Base-by-base conservation (phyloP, 1,284 basidiomycete species). In the Quambalaria eucalypti region DNA sequence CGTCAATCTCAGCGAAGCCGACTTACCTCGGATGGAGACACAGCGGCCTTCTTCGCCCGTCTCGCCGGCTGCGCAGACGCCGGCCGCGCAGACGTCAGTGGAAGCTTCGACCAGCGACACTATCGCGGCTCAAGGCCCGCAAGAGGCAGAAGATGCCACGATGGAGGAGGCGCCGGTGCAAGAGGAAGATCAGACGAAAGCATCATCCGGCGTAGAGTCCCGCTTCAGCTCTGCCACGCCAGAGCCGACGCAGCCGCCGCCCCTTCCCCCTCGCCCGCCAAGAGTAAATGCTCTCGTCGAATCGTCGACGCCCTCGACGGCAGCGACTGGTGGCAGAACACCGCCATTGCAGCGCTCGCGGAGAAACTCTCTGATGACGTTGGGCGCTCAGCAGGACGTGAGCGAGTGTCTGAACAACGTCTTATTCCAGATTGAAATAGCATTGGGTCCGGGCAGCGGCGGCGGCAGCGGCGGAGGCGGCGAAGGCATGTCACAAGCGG, bases 371-470 rank as follows among this genome's bases (percentile, higher is more conserved):
- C 65, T 72, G 19, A 68, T 75, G 64, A 68, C 69, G 51, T 53
- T 68, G 84, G 90, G 90, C n/a, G 86, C 88, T 62, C 93, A 98
- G 71, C 93, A 98, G 72, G 93, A 98, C 74, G 92, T 97, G 2
- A 87, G 92, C 0, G 93, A 98, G 77, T 96, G 93, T 76, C 88
- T 98, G 83, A 92, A 98, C 78, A 98, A 98, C 69, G 92, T 93
- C 78, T 87, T 98, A 80, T 95, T 95, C 78, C 95, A 98, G 77
- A 88, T 98, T 56, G 92, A 99, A 77, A 87, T 88, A 8, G 92
- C 91, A 0, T 76, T 96, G 47, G 85, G 87, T 12, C 76, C 83
- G 57, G 19, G 31, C 12, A 40, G 47, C 16, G 19, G 30, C 14
- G 52, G 21, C 3, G 28, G 79, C 76, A 25, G 62, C 62, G 48